Base-by-base conservation (phyloP, 2,329 filamentous ascomycete species). In the Metarhizium album region DNA sequence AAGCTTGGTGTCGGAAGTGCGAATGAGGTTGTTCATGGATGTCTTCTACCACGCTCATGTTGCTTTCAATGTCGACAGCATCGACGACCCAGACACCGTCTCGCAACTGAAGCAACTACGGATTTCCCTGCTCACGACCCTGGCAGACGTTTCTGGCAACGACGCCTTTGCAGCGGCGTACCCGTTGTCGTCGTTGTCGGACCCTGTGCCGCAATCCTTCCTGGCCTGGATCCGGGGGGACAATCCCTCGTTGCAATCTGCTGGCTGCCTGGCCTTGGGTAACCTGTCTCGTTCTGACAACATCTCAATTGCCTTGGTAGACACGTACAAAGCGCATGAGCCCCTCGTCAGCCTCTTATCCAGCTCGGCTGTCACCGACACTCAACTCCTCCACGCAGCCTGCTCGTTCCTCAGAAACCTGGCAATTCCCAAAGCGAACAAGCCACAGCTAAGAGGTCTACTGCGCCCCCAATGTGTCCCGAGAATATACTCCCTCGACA, bases 391-490 rank as follows among this genome's bases (percentile, higher is more conserved):
- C 0, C 80, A 83, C 58, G 72, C 78, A 1, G 67, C 71, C 2
- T 68, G 84, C 18, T 75, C 78, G 7, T 82, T 83, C 58, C 73
- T 83, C 53, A 83, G 82, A 63, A 84, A 84, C 60, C 74, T 84
- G 8, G 77, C 80, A 24, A 79, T 84, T 47, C 78, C 80, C 0
- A 51, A 64, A 0, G 60, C 63, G 24, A 84, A 84, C 64, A 83
- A 82, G 60, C 54, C 69, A 2, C 46, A 65, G 0, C 67, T 84
- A 1, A 74, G 74, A 16, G 63, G 64, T 4, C 64, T 83, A 2
- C 66, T 83, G 3, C 67, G 70, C 5, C 58, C 66, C 0, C 51
- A 57, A 3, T 64, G 73, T 31, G 67, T 83, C 1, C 78, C 80
- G 0, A 71, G 72, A 1, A 67, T 83, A 47, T 80, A 78, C 73